phyloP scores from a whole-genome alignment of 306 rosid genomes.

The Heteromeles arbutifolia region DNA sequence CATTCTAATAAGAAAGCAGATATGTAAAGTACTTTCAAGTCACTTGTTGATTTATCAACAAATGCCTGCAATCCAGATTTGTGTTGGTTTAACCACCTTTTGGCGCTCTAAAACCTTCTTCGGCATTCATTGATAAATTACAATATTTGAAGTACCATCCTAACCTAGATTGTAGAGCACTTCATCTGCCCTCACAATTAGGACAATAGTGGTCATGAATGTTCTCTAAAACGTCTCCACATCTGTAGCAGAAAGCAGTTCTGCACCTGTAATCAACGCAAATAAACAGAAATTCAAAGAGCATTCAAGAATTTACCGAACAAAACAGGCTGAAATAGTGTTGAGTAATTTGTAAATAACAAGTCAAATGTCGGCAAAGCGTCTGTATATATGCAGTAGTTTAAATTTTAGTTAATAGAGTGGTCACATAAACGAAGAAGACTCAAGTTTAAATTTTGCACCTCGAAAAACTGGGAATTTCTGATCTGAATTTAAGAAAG shows the following conservation, averaged over 20 bases:
- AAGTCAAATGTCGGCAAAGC: not conserved
- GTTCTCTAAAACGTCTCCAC: not conserved
- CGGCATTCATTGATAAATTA: not conserved
- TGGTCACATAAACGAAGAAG: not conserved
- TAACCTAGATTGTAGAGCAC: not conserved
- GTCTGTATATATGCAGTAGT: not conserved
- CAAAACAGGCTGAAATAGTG: not conserved
- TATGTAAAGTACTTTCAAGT: not conserved
- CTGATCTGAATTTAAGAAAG: not conserved
- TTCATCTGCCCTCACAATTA: not conserved
- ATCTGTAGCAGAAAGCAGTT: constrained; percentile 8
- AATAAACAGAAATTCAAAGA: not conserved
- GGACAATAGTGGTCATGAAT: not conserved
- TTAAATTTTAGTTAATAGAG: not conserved
- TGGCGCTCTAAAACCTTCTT: not conserved
- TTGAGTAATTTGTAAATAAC: not conserved
- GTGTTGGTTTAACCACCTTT: not conserved
- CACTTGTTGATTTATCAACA: not conserved
- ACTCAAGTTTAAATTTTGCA: not conserved
- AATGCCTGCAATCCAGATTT: not conserved
- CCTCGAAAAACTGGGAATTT: not conserved
- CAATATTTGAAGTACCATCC: not conserved
- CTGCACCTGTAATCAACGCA: constrained; percentile 6
- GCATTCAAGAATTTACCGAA: not conserved
- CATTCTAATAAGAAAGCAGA: not conserved